Base-by-base conservation (phyloP, 495 filamentous ascomycete species). In the Collariella sp. region DNA sequence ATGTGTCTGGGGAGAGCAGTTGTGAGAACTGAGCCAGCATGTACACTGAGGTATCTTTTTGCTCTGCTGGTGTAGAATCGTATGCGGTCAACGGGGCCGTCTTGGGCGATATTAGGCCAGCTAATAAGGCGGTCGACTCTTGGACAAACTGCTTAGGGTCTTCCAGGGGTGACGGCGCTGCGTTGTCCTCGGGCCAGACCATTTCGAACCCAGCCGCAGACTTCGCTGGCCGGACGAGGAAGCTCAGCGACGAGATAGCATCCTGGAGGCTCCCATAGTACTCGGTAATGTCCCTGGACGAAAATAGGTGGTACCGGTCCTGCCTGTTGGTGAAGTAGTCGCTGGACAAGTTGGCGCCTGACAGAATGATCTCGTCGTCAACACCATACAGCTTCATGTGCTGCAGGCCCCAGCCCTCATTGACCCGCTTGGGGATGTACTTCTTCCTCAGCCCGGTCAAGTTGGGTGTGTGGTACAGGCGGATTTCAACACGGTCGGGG, bases 311-410 rank as follows among this genome's bases (percentile, higher is more conserved):
- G 60, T 99, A 99, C 46, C 93, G 77, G 63, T 99, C 93, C 56
- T 97, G 83, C 3, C 93, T 83, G 62, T 96, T 91, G 11, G 89
- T 95, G 67, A 99, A 99, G 68, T 99, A 99, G 62, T 97, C 91
- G 33, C 77, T 78, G 5, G 90, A 96, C 10, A 99, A 75, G 56
- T 99, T 99, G 9, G 93, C 93, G 29, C 93, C 93, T 2, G 90
- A 95, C 24, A 99, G 78, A 34, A 99, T 93, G 46, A 99, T 83
- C 68, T 96, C 91, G 62, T 97, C 90, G 56, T 99, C 93, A 39
- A 96, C 70, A 0, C 94, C 93, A 60, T 99, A 99, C 0, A 99
- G 78, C 76, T 99, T 99, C 89, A 99, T 99, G 64, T 99, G 93
- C 64, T 99, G 93, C 40, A 99, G 71, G 13, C 93, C 93, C 91